These are phyloP conservation scores for Penicillium fuscoglaucum DNA, from an alignment of 2,329 filamentous ascomycete genomes.

Conservation along the genomic window DNA sequence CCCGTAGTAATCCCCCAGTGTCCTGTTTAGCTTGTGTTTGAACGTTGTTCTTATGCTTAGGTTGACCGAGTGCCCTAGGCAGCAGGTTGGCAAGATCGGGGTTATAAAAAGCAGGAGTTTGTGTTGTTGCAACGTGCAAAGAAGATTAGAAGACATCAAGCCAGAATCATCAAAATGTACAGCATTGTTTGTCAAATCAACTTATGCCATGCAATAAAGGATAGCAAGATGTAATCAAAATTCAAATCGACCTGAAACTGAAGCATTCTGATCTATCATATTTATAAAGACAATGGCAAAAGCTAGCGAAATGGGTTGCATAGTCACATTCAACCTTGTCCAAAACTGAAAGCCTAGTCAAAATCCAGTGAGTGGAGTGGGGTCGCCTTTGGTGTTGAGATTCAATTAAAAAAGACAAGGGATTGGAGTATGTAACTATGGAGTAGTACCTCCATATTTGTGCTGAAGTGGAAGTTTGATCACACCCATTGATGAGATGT, in stretches of 20 bases:
- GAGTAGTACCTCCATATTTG: too few relatives aligned
- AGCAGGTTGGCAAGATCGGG: not conserved
- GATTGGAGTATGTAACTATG: too few relatives aligned
- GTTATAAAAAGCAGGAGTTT: not conserved
- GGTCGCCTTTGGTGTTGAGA: too few relatives aligned
- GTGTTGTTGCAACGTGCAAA: not conserved
- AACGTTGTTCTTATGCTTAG: not conserved
- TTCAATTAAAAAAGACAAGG: too few relatives aligned
- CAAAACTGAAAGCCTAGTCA: not conserved
- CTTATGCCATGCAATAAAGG: not conserved
- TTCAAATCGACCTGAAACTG: not conserved
- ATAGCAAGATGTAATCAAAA: not conserved
- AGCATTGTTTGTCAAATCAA: not conserved
- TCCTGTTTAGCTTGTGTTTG: not conserved
- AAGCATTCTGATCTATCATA: not conserved
- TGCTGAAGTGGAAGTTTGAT: too few relatives aligned
- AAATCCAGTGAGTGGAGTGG: not conserved
- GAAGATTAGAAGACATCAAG: not conserved
- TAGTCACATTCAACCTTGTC: not conserved
- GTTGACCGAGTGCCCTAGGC: not conserved
- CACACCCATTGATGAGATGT: not conserved
- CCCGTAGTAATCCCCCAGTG: too few relatives aligned
- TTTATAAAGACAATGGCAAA: not conserved
- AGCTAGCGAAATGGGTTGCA: not conserved
- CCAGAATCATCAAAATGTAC: too few relatives aligned